These are phyloP conservation scores for Selaginella moellendorffii DNA, from an alignment of 75 land plant genomes.

Conservation along the genomic window DNA sequence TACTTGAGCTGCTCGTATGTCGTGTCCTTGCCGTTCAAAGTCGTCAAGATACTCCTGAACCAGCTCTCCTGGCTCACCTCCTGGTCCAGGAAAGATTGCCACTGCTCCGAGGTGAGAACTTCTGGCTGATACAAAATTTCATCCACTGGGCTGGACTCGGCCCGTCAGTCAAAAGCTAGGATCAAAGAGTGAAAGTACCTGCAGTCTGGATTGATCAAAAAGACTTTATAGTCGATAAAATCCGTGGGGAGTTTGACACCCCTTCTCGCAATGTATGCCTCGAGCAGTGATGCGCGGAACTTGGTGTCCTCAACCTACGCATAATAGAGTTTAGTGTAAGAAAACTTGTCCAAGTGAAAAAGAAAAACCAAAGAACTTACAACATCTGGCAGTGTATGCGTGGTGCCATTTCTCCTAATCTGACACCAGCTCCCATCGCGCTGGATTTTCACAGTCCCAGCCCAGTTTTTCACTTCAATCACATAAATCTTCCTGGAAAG, in stretches of 20 bases:
- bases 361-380: slow-evolving; percentile 11
- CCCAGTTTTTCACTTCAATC: slow-evolving; percentile 41
- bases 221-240: slow-evolving; percentile 41
- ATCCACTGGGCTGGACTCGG: slow-evolving; percentile 25
- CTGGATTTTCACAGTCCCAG: slow-evolving; percentile 39
- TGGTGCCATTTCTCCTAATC: slow-evolving; percentile 15
- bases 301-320: slow-evolving; percentile 44
- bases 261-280: slow-evolving; percentile 58
- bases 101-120: slow-evolving; percentile 45
- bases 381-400: slow-evolving; percentile 7
- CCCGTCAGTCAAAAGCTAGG: background rate
- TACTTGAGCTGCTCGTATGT: slow-evolving; percentile 42
- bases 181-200: slow-evolving; percentile 24
- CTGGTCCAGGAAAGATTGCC: slow-evolving; percentile 18
- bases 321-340: slow-evolving; percentile 10
- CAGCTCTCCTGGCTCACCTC: slow-evolving; percentile 37
- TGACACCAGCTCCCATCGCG: slow-evolving; percentile 55
- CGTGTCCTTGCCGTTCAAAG: slow-evolving; percentile 31
- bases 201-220: slow-evolving; percentile 57
- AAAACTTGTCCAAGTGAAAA: background rate
- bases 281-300: slow-evolving; percentile 36
- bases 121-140: slow-evolving; percentile 43
- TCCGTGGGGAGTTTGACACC: slow-evolving; percentile 54
- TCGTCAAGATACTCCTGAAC: slow-evolving; percentile 37
- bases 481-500: slow-evolving; percentile 45